Evolutionary conservation across 495 filamentous ascomycete genomes (phyloP).

Genomic region (Pyrenopolyporus hunteri): DNA sequence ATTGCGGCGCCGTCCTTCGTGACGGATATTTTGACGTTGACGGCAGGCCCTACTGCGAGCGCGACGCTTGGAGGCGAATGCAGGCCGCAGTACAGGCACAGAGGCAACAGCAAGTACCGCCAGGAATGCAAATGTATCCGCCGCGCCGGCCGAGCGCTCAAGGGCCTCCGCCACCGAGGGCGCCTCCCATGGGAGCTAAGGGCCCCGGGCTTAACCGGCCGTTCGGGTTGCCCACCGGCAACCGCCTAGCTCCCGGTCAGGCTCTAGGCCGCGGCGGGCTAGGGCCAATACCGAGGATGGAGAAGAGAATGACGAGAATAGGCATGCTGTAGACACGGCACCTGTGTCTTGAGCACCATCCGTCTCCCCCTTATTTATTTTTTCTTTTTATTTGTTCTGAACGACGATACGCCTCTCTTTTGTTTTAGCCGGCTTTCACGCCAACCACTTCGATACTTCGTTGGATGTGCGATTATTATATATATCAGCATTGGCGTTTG

Average conservation of each 20-base stretch:
- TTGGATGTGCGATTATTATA: constrained; percentile 13
- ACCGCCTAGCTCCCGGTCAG: constrained; percentile 43
- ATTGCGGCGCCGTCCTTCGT: constrained; percentile 62
- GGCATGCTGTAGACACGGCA: constrained; percentile 79
- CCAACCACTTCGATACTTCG: not conserved
- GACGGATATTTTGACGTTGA: constrained; percentile 68
- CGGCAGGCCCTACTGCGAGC: constrained; percentile 74
- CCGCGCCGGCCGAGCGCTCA: constrained; percentile 43
- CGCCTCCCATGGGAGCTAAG: constrained; percentile 30
- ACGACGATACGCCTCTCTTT: constrained; percentile 36
- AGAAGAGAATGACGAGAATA: constrained; percentile 81
- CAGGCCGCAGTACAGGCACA: constrained; percentile 45
- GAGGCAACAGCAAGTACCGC: constrained; percentile 43
- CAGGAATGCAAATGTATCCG: constrained; percentile 43
- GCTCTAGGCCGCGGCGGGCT: constrained; percentile 39
- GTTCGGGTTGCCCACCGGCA: constrained; percentile 40
- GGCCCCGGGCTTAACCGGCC: constrained; percentile 34
- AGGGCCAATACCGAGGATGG: constrained; percentile 53
- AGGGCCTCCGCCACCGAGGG: constrained; percentile 39
- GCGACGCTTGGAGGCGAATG: constrained; percentile 73
- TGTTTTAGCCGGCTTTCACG: constrained; percentile 12
- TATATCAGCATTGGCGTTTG: constrained; percentile 33
- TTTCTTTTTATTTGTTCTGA: constrained; percentile 3
- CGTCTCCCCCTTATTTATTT: no score
- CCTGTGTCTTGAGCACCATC: not conserved